Evolutionary conservation across 2,329 filamentous ascomycete species (phyloP).

Genomic region (Colletotrichum sublineola): DNA sequence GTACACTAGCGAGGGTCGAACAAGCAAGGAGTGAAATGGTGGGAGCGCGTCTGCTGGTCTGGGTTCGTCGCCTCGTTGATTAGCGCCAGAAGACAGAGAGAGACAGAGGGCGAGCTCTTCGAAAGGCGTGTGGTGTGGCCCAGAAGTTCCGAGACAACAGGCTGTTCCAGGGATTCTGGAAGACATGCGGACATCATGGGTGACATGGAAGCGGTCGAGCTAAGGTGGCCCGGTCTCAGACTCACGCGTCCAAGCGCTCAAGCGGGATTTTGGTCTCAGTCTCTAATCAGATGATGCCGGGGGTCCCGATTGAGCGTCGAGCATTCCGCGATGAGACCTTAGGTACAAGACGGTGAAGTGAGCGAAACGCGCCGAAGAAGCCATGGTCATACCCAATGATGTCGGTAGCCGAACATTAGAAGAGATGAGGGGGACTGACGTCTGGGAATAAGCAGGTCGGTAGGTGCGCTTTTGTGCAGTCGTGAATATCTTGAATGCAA

Average conservation of each 20-base stretch:
- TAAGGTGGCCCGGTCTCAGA: conserved; percentile 32
- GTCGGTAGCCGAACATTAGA: not conserved
- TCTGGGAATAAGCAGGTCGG: not conserved
- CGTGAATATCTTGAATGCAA: not conserved
- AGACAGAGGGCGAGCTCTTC: not conserved
- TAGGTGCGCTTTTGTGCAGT: not conserved
- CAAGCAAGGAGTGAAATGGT: not conserved
- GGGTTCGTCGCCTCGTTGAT: conserved; percentile 13
- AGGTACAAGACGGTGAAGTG: conserved; percentile 18
- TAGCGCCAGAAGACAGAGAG: conserved; percentile 1
- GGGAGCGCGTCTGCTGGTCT: not conserved
- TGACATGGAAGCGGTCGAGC: conserved; percentile 33
- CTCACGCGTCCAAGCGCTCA: conserved; percentile 26
- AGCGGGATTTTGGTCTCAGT: conserved; percentile 18
- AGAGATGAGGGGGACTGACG: not conserved
- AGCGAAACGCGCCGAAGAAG: conserved; percentile 13
- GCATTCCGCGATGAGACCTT: conserved; percentile 12
- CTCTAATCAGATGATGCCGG: conserved; percentile 25
- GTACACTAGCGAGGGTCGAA: conserved; percentile 4
- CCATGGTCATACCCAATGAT: not conserved
- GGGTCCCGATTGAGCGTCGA: conserved; percentile 17
- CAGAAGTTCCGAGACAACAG: conserved; percentile 16
- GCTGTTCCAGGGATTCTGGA: conserved; percentile 39
- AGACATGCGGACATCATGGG: conserved; percentile 17
- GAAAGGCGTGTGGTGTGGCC: not conserved